Conservation (phyloP, 306 rosid species). For the Begonia fuchsioides region DNA sequence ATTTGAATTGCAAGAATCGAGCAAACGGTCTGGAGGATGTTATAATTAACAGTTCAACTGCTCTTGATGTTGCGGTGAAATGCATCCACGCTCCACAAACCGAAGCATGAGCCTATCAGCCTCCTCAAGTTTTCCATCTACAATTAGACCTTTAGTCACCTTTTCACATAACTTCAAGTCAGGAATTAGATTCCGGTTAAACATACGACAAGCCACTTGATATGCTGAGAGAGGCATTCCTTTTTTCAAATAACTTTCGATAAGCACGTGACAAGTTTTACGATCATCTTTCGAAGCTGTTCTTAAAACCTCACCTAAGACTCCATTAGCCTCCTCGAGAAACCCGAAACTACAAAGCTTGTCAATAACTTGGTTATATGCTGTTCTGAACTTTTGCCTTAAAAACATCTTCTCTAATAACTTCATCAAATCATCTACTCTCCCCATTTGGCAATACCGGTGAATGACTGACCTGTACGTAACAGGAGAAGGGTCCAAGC, state of each 20-base stretch:
- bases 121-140: conserved; percentile 50
- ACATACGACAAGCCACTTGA: conserved; percentile 77
- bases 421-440: conserved; percentile 57
- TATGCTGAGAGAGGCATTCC: conserved; percentile 59
- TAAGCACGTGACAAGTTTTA: conserved; percentile 60
- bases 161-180: conserved; percentile 70
- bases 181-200: conserved; percentile 67
- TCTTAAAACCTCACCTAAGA: conserved; percentile 60
- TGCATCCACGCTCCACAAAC: conserved; percentile 65
- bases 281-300: conserved; percentile 77
- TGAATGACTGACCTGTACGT: conserved; percentile 75
- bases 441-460: conserved; percentile 40
- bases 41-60: no score
- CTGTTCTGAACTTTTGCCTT: conserved; percentile 33
- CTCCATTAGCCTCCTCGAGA: conserved; percentile 64
- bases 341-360: conserved; percentile 69
- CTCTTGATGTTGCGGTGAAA: conserved; percentile 22
- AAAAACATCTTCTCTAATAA: conserved; percentile 57
- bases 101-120: conserved; percentile 65
- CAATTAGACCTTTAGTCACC: conserved; percentile 40
- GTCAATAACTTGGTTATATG: conserved; percentile 69
- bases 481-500: conserved; percentile 70
- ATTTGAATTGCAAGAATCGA: no score
- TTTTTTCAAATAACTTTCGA: conserved; percentile 47
- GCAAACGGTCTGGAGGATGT: no score